These are phyloP conservation scores for Malus domestica DNA, from an alignment of 306 rosid species.

Conservation along the genomic window ASM211411v1 NC_041801.1:8145001-8145500, in stretches of 20 bases:
- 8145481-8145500: background rate
- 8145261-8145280: constrained; percentile 76
- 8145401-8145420: background rate
- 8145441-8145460: background rate
- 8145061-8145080: background rate
- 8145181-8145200: constrained; percentile 71
- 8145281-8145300: constrained; percentile 49
- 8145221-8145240: constrained; percentile 93
- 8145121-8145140: background rate
- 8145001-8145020: background rate
- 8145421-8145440: background rate
- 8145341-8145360: background rate
- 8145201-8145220: constrained; percentile 96
- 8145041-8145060: too few species aligned
- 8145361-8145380: background rate
- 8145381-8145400: background rate
- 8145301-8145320: background rate
- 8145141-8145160: constrained; percentile 20
- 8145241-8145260: constrained; percentile 88
- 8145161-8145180: constrained; percentile 79
- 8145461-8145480: background rate
- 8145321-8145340: background rate
- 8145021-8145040: background rate
- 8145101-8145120: background rate
- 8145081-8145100: too few species aligned